A percentile compares a stretch with the other conserved stretches of the same genome.
phyloP scores from a whole-genome alignment of 208 protist genomes.

The Crithidia acanthocephali region DNA sequence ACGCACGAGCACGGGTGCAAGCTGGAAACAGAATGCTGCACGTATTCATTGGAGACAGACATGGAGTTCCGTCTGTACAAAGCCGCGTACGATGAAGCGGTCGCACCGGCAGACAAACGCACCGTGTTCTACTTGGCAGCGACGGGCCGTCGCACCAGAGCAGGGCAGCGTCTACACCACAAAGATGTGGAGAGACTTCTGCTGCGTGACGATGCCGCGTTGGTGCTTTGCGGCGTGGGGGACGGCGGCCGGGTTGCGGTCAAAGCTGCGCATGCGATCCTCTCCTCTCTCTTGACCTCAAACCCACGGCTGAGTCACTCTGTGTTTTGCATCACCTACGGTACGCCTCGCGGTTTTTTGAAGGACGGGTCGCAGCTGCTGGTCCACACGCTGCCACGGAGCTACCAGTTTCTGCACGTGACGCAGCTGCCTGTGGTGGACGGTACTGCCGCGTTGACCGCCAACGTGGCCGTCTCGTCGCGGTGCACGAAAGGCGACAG shows the following conservation, averaged over 20 bases:
- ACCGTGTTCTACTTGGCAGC: slow-evolving; percentile 25
- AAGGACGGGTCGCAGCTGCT: slow-evolving; percentile 37
- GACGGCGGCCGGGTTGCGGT: slow-evolving; percentile 41
- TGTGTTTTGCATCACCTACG: slow-evolving; percentile 68
- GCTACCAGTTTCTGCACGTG: slow-evolving; percentile 48
- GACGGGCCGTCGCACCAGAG: slow-evolving; percentile 8
- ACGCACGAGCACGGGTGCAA: slow-evolving; percentile 1
- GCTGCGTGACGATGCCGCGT: slow-evolving; percentile 31
- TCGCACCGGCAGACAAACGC: slow-evolving; percentile 5
- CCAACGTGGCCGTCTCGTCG: slow-evolving; percentile 5
- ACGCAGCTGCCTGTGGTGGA: slow-evolving; percentile 24
- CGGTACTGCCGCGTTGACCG: neutral
- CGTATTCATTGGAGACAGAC: slow-evolving; percentile 14
- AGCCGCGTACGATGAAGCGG: slow-evolving; percentile 1
- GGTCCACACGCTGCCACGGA: slow-evolving; percentile 39
- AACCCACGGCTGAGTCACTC: slow-evolving; percentile 16
- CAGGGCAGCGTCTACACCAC: slow-evolving; percentile 26
- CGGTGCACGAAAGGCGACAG: slow-evolving; percentile 6
- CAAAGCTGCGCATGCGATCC: slow-evolving; percentile 39
- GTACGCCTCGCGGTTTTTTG: slow-evolving; percentile 41
- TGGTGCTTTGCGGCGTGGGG: slow-evolving; percentile 65
- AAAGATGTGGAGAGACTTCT: slow-evolving; percentile 31
- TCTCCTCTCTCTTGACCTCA: slow-evolving; percentile 36
- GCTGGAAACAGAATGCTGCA: neutral
- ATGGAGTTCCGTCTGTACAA: slow-evolving; percentile 11